Conservation (phyloP, 2,329 filamentous ascomycete genomes). For the Aureobasidium pullulans region DNA sequence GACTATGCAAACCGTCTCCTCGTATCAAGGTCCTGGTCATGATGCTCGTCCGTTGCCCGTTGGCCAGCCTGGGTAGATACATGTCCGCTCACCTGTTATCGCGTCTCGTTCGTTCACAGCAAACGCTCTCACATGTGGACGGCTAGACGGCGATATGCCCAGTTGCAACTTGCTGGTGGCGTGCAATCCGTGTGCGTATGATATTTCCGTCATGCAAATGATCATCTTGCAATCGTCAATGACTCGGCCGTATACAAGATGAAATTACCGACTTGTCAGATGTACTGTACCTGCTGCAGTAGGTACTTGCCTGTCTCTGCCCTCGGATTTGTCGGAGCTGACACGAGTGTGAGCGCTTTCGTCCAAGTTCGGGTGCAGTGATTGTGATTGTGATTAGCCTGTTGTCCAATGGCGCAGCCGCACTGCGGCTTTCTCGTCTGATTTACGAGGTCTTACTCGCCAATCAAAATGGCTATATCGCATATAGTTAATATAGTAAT, state of each 20-base stretch:
- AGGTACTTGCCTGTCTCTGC: neutral
- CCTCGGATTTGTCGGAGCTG: neutral
- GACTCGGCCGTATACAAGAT: slow-evolving; percentile 7
- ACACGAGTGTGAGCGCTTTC: neutral
- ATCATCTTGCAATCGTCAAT: slow-evolving; percentile 8
- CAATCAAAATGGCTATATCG: neutral
- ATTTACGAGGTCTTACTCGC: neutral
- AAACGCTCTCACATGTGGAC: slow-evolving; percentile 10
- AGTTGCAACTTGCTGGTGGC: neutral
- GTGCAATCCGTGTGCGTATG: neutral
- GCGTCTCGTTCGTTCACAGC: slow-evolving; percentile 8
- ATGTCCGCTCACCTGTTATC: slow-evolving; percentile 11
- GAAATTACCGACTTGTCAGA: slow-evolving; percentile 4
- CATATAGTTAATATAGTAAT: slow-evolving; percentile 4
- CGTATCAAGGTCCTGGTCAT: slow-evolving; percentile 1
- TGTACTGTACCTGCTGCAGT: neutral
- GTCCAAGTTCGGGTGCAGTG: neutral
- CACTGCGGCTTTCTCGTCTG: neutral
- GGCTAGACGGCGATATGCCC: slow-evolving; percentile 3
- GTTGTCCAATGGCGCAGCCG: neutral
- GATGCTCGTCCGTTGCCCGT: slow-evolving; percentile 11
- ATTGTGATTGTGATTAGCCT: slow-evolving; percentile 10
- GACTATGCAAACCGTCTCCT: slow-evolving; percentile 5
- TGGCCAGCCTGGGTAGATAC: slow-evolving; percentile 5
- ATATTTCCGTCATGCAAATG: slow-evolving; percentile 2